These are phyloP conservation scores for Epichloe aotearoae DNA, from an alignment of 2,329 filamentous ascomycete genomes.

Conservation along the genomic window DNA sequence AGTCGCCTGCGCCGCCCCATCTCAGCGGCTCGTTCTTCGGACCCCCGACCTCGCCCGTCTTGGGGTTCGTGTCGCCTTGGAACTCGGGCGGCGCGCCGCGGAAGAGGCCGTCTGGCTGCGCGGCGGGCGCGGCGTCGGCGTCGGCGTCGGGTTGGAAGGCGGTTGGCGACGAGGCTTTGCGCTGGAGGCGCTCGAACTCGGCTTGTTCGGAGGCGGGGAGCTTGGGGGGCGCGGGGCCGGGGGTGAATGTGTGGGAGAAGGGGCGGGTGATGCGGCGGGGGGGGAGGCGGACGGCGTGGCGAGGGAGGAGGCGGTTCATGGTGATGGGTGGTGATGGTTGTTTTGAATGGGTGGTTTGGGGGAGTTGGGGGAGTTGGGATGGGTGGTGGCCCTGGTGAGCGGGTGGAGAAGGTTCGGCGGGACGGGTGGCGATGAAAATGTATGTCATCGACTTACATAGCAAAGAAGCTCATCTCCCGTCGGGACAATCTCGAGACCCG, in stretches of 20 bases:
- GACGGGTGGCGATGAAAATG: too few species aligned
- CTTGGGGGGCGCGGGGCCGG: conserved; percentile 62
- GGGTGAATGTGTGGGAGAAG: conserved; percentile 26
- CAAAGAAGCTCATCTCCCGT: too few species aligned
- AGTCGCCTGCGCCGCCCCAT: conserved; percentile 66
- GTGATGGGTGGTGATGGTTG: too few species aligned
- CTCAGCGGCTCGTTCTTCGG: conserved; percentile 93
- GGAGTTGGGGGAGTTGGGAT: too few species aligned
- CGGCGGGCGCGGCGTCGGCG: conserved; percentile 1
- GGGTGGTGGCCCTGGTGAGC: too few species aligned
- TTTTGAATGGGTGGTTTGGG: too few species aligned
- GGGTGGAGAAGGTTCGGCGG: too few species aligned
- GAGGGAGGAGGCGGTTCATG: conserved; percentile 5
- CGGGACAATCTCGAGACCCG: too few species aligned
- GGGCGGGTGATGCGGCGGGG: conserved; percentile 10
- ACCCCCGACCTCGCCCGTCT: conserved; percentile 88
- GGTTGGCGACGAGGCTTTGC: conserved; percentile 35
- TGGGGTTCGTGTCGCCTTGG: conserved; percentile 79
- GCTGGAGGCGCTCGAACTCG: conserved; percentile 78
- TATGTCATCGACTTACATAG: too few species aligned
- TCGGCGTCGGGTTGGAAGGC: conserved; percentile 21
- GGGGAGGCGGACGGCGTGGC: neutral
- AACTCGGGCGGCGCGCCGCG: conserved; percentile 81
- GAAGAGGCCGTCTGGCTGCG: conserved; percentile 36
- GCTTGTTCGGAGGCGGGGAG: conserved; percentile 83